Evolutionary conservation across 257 asterid species (phyloP), one percentile per base, ranked within the genome.

Genomic region (Leonotis leonurus): DNA sequence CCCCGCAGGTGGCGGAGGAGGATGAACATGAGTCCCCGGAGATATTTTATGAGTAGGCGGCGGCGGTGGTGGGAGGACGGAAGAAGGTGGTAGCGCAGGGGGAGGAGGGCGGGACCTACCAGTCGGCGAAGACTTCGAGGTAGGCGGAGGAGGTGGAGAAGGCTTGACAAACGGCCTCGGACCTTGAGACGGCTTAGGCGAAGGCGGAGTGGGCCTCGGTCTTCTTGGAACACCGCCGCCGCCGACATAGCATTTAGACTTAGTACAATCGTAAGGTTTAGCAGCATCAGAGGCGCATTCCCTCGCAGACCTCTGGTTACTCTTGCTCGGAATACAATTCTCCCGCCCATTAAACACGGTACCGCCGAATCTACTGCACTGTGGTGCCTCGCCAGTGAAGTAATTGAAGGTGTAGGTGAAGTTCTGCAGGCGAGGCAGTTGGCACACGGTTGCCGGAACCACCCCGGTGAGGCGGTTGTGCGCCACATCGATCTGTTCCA

Each of bases 201-300:
- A 60, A 0, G 60, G 61, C 45, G n/a, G n/a, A n/a, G n/a, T n/a
- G n/a, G n/a, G 56, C 21, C 5, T 55, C 6, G 49, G 49, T 64
- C 6, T 50, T 4, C 37, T 30, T 0, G 66, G 69, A 0, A 4
- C 49, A 21, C 72, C 66, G n/a, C 39, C 12, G 18, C 75, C 50
- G 29, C 72, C 66, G 14, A 68, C 64, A 14, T 43, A 72, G 16
- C 97, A 90, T 35, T 64, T 60, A 0, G 90, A 78, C 74, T 87
- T 83, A 21, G 85, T 79, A 67, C 97, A 90, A 45, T 90, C 96
- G 52, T 64, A 80, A 0, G 93, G 93, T 71, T 79, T 84, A 5
- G 95, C 95, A 6, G 72, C 88, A n/a, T 78, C 82, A 0, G 95
- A 83, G 1, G 85, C 69, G 62, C 98, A 91, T 58, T 82, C 97